Percentiles rank a stretch among this genome's conserved stretches.
phyloP scores from a whole-genome alignment of 108 stramenopile species.

The Stephanodiscus minutulus region DNA sequence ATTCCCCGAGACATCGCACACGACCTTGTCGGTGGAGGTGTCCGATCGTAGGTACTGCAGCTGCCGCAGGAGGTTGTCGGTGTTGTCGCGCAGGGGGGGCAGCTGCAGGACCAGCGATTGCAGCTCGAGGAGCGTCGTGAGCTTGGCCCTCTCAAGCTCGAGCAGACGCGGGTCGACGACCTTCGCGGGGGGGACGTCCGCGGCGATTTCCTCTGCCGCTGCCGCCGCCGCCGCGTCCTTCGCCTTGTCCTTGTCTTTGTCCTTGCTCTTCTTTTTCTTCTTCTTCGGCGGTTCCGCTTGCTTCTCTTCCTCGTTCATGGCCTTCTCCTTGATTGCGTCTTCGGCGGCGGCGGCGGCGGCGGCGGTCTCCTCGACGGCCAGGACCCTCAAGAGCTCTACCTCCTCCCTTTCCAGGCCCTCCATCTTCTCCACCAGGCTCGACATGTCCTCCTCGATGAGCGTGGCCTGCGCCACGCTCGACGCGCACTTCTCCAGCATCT shows the following conservation, averaged over 20 bases:
- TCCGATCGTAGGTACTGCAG: conserved; percentile 79
- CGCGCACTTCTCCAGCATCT: conserved; percentile 57
- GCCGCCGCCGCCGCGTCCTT: conserved; percentile 2
- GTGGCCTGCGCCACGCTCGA: conserved; percentile 59
- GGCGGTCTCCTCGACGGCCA: conserved; percentile 44
- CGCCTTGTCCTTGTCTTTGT: conserved; percentile 29
- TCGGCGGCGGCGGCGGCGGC: conserved; percentile 21
- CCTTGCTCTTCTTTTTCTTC: conserved; percentile 46
- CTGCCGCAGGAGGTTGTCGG: conserved; percentile 62
- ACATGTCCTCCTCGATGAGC: conserved; percentile 62
- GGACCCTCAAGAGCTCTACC: conserved; percentile 27
- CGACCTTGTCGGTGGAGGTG: conserved; percentile 84
- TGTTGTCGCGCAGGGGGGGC: conserved; percentile 65
- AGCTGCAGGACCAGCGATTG: conserved; percentile 50
- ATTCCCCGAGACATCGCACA: conserved; percentile 90
- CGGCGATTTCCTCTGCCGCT: conserved; percentile 26
- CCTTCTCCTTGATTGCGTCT: conserved; percentile 15
- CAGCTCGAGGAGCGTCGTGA: conserved; percentile 37
- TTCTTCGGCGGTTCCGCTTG: conserved; percentile 21
- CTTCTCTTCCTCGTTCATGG: conserved; percentile 31
- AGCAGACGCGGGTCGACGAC: conserved; percentile 32
- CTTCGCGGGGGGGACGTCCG: conserved; percentile 16
- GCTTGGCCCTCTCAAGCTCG: conserved; percentile 56
- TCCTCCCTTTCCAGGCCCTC: conserved; percentile 48
- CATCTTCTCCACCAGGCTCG: conserved; percentile 37